Conservation (phyloP, 805 yeast genomes). For the Candida arabinofermentans region DNA sequence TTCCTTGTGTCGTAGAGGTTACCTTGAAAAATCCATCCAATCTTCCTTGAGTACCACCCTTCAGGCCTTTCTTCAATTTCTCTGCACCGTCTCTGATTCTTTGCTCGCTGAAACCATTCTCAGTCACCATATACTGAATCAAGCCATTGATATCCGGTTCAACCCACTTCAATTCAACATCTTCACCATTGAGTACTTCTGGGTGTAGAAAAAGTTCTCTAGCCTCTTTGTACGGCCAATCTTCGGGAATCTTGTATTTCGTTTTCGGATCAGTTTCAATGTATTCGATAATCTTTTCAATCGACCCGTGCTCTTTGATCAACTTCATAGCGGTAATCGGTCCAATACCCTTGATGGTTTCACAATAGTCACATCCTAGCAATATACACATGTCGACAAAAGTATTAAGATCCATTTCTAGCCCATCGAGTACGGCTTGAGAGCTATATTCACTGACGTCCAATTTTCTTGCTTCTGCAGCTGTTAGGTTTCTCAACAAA, state of each 20-base stretch:
- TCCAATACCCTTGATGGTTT: conserved; percentile 91
- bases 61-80: conserved; percentile 77
- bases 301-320: conserved; percentile 76
- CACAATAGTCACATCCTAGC: conserved; percentile 96
- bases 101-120: conserved; percentile 91
- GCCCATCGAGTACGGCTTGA: conserved; percentile 63
- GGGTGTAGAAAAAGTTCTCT: conserved; percentile 80
- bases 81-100: conserved; percentile 85
- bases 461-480: conserved; percentile 88
- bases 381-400: conserved; percentile 91
- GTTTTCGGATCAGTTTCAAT: conserved; percentile 53
- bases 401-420: conserved; percentile 66
- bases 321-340: conserved; percentile 91
- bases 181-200: conserved; percentile 62
- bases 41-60: conserved; percentile 85
- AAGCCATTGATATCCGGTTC: conserved; percentile 87
- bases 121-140: conserved; percentile 74
- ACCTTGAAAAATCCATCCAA: conserved; percentile 88
- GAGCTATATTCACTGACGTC: conserved; percentile 84
- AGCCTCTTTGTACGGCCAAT: conserved; percentile 91
- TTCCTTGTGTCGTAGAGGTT: conserved; percentile 39
- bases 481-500: conserved; percentile 83
- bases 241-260: conserved; percentile 84
- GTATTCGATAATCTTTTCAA: conserved; percentile 72
- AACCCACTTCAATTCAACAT: conserved; percentile 74